phyloP scores from a whole-genome alignment of 768 basidiomycete genomes.

The Tricholoma sp. region DNA sequence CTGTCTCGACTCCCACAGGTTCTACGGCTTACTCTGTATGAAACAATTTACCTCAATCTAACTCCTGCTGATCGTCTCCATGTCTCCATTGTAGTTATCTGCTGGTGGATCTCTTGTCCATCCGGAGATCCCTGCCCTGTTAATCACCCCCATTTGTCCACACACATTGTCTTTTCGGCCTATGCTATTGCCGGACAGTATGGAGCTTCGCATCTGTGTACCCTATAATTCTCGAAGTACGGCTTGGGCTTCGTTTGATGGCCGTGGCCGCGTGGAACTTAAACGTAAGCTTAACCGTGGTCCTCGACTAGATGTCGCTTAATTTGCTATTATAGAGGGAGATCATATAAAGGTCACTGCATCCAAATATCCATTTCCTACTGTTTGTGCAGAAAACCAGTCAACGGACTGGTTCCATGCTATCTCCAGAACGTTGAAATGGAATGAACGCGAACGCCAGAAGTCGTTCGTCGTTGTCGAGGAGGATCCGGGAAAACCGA shows the following conservation, averaged over 20 bases:
- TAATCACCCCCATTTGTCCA: conserved; percentile 97
- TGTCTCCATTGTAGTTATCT: conserved; percentile 52
- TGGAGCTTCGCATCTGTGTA: conserved; percentile 98
- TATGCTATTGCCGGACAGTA: conserved; percentile 96
- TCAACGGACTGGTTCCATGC: conserved; percentile 99
- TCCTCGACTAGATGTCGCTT: conserved; percentile 5
- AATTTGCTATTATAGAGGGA: conserved; percentile 61
- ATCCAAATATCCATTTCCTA: conserved; percentile 96
- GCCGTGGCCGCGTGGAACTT: conserved; percentile 91
- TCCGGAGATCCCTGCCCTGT: conserved; percentile 93
- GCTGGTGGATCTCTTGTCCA: conserved; percentile 97
- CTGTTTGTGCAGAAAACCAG: conserved; percentile 96
- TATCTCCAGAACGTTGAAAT: conserved; percentile 93
- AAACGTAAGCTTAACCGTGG: conserved; percentile 64
- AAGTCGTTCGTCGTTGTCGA: conserved; percentile 99
- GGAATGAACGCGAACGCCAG: conserved; percentile 98
- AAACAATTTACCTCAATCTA: conserved; percentile 12
- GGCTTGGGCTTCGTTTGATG: conserved; percentile 99
- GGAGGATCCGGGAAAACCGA: conserved; percentile 56
- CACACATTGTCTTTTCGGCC: conserved; percentile 98
- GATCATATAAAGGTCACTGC: conserved; percentile 99
- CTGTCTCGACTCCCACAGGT: conserved; percentile 94
- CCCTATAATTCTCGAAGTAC: conserved; percentile 98
- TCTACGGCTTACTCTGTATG: conserved; percentile 96
- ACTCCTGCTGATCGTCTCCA: conserved; percentile 2